Conservation (phyloP, 352 stramenopile species). For the Phytophthora pisi region DNA sequence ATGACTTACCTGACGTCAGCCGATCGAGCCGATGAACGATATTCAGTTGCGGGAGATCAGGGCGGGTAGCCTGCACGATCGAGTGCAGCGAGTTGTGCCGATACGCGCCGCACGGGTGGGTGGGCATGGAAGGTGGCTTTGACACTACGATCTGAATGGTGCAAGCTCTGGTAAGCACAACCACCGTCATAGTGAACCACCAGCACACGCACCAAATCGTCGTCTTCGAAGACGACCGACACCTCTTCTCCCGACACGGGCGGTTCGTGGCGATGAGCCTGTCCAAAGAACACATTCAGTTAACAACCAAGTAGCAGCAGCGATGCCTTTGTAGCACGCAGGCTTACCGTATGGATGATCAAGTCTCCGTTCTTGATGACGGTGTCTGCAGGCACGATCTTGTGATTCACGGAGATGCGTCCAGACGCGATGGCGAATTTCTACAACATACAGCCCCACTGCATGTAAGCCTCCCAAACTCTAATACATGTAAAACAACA, state of each 20-base stretch:
- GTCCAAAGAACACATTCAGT: constrained; percentile 1
- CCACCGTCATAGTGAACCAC: background rate
- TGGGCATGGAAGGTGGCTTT: constrained; percentile 94
- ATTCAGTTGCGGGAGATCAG: constrained; percentile 74
- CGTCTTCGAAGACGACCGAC: constrained; percentile 76
- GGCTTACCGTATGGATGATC: constrained; percentile 88
- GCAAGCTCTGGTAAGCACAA: constrained; percentile 1
- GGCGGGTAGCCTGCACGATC: constrained; percentile 75
- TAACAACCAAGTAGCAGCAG: constrained; percentile 1
- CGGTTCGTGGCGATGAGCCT: constrained; percentile 97
- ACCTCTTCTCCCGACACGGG: constrained; percentile 89
- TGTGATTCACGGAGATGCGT: constrained; percentile 93
- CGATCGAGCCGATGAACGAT: constrained; percentile 97
- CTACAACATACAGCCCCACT: constrained; percentile 39
- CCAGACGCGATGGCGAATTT: constrained; percentile 92
- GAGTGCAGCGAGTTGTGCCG: constrained; percentile 94
- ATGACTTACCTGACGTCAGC: constrained; percentile 90
- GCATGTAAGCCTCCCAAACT: constrained; percentile 7
- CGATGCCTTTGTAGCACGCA: background rate
- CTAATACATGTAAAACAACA: background rate
- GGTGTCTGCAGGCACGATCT: constrained; percentile 77
- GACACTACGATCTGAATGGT: constrained; percentile 72
- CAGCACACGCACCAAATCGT: constrained; percentile 59
- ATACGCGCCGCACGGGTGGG: constrained; percentile 95
- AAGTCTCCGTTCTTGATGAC: constrained; percentile 93